Base-by-base conservation (phyloP, 768 basidiomycete species). In the Lactarius trivialis region DNA sequence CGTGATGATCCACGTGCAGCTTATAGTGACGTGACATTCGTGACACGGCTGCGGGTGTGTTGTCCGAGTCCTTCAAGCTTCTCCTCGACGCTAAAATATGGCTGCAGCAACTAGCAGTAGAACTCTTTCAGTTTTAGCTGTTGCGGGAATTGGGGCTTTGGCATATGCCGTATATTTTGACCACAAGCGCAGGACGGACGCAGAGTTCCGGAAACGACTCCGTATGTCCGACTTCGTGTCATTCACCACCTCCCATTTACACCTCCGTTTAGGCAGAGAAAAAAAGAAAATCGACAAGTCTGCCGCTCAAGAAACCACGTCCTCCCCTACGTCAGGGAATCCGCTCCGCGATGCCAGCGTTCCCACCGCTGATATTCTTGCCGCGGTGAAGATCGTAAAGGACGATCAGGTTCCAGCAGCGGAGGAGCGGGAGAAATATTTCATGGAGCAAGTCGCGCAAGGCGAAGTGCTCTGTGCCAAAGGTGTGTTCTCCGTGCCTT, bases 111-210 rank as follows among this genome's bases (percentile, higher is more conserved):
- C 73, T 69, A 66, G 67, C 56, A 66, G 67, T 54, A 71, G 72
- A 72, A 69, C 77, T n/a, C 69, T 77, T 65, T 73, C 76, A 32
- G 66, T 75, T 56, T 61, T 81, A 66, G 74, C 78, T 39, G 72
- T 77, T 67, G 75, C 78, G 24, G 74, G 75, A 50, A 70, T 78
- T 57, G 80, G 85, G 24, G 81, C 82, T 49, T 79, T 89, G 37
- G 92, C 85, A 26, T 98, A 98, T 73, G 93, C 89, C 33, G 81
- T 84, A 58, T 98, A 93, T 76, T 99, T 98, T 70, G 97, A 99
- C 79, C 86, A 96, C 78, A 91, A 83, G 78, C 86, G 97, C 56
- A 83, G 95, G 70, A 91, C 89, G 72, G 93, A 97, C 71, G 74
- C 78, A 48, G 79, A 81, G 17, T 99, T 99, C 82, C 85, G 97